A percentile compares a stretch with the other conserved stretches of the same genome.
These are phyloP conservation scores for Aspergillus wentii DNA, from an alignment of 495 filamentous ascomycete genomes.

Conservation along the genomic window DNA sequence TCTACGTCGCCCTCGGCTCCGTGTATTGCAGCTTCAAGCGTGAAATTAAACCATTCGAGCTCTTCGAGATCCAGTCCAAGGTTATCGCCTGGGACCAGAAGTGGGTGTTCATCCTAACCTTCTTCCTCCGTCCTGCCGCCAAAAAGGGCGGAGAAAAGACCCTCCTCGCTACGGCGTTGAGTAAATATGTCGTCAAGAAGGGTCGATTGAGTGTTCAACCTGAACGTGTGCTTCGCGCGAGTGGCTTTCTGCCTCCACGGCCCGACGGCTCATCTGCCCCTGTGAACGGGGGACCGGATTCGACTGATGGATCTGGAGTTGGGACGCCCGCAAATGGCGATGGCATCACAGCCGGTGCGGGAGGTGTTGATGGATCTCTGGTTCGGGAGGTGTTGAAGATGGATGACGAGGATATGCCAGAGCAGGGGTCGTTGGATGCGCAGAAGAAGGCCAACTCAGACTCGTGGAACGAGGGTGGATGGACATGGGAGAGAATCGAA, in stretches of 20 bases:
- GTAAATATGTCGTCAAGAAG: slow-evolving; percentile 88
- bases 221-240: slow-evolving; percentile 65
- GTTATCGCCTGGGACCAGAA: slow-evolving; percentile 75
- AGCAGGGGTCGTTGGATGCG: slow-evolving; percentile 19
- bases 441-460: slow-evolving; percentile 29
- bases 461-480: slow-evolving; percentile 37
- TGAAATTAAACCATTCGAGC: slow-evolving; percentile 63
- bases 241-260: slow-evolving; percentile 54
- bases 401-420: slow-evolving; percentile 23
- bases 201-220: slow-evolving; percentile 81
- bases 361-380: slow-evolving; percentile 29
- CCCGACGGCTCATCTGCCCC: slow-evolving; percentile 11
- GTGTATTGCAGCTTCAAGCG: slow-evolving; percentile 62
- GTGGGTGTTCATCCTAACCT: slow-evolving; percentile 73
- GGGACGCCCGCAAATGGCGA: slow-evolving; percentile 32
- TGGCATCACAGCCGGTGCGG: slow-evolving; percentile 24
- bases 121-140: slow-evolving; percentile 57
- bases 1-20: slow-evolving; percentile 57
- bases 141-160: slow-evolving; percentile 41
- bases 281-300: slow-evolving; percentile 1
- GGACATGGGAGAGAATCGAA: slow-evolving; percentile 54
- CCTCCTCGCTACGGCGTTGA: slow-evolving; percentile 70
- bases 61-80: slow-evolving; percentile 62
- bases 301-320: slow-evolving; percentile 27
- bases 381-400: slow-evolving; percentile 35